These are phyloP conservation scores for Hypoxylon sp. DNA, from an alignment of 2,329 filamentous ascomycete species.

Conservation along the genomic window DNA sequence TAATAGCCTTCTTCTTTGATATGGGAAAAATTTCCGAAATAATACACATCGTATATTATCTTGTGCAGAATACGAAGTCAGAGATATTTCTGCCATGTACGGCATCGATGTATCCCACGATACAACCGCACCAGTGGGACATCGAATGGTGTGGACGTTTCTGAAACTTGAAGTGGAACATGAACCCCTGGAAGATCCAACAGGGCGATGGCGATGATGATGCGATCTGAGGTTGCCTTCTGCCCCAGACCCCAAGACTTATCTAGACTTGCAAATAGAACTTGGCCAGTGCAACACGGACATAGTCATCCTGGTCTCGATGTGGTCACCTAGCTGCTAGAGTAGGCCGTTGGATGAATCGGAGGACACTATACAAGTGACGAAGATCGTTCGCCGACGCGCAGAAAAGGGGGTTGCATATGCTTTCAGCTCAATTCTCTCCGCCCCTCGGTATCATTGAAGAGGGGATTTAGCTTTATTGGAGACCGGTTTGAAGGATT, in stretches of 20 bases:
- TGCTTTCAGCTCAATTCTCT: conserved; percentile 32
- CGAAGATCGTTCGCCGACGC: conserved; percentile 37
- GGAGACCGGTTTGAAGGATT: conserved; percentile 21
- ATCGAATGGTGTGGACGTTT: conserved; percentile 40
- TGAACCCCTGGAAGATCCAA: conserved; percentile 40
- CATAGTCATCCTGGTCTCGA: background rate
- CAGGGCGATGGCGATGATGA: conserved; percentile 41
- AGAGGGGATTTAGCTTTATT: conserved; percentile 13
- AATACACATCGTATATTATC: conserved; percentile 19
- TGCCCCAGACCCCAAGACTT: conserved; percentile 26
- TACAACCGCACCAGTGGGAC: conserved; percentile 19
- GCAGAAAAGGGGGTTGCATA: conserved; percentile 40
- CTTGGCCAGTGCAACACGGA: conserved; percentile 8
- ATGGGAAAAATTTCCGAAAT: conserved; percentile 2
- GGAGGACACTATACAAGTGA: conserved; percentile 17
- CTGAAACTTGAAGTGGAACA: conserved; percentile 49
- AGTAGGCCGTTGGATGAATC: background rate
- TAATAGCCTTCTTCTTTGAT: conserved; percentile 13
- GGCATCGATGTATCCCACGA: conserved; percentile 20
- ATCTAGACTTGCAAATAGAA: conserved; percentile 6
- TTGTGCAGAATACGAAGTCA: conserved; percentile 3
- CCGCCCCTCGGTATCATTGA: conserved; percentile 8
- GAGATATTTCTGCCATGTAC: conserved; percentile 6
- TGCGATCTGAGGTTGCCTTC: conserved; percentile 40
- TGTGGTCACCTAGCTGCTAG: conserved; percentile 1